Evolutionary conservation across 2,329 filamentous ascomycete species (phyloP).

Genomic region (Beauveria pseudobassiana): DNA sequence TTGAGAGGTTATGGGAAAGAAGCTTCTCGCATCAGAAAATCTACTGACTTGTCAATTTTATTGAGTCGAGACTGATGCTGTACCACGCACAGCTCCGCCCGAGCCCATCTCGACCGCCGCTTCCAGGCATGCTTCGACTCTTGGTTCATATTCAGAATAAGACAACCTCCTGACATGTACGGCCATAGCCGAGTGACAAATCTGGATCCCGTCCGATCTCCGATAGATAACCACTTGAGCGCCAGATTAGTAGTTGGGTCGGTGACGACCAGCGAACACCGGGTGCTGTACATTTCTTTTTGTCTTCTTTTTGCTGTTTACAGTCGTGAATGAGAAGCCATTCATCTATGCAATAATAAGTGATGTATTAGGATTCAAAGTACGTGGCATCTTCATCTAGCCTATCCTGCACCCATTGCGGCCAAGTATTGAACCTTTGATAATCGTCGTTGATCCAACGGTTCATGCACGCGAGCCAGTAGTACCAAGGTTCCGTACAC

Average conservation of each 20-base stretch:
- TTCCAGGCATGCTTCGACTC: too few relatives aligned
- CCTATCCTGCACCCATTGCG: constrained; percentile 6
- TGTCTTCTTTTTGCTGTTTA: neutral
- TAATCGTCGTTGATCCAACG: neutral
- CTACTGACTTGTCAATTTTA: too few relatives aligned
- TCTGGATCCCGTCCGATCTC: neutral
- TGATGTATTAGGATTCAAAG: neutral
- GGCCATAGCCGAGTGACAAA: neutral
- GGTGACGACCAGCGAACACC: neutral
- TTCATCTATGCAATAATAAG: neutral
- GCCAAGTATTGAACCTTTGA: neutral
- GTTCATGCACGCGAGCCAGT: constrained; percentile 6
- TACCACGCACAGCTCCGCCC: too few relatives aligned
- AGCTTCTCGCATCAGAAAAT: too few relatives aligned
- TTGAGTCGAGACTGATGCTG: too few relatives aligned
- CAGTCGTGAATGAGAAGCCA: too few relatives aligned
- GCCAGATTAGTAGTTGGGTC: too few relatives aligned
- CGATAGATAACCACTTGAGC: too few relatives aligned
- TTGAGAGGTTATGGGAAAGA: too few relatives aligned
- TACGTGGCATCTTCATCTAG: neutral
- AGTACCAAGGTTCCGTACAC: constrained; percentile 1
- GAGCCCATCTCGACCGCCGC: too few relatives aligned
- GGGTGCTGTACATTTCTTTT: neutral
- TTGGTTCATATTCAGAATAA: too few relatives aligned
- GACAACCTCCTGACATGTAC: neutral